Evolutionary conservation across 768 basidiomycete genomes (phyloP).

Genomic region (Pulveroboletus frians): DNA sequence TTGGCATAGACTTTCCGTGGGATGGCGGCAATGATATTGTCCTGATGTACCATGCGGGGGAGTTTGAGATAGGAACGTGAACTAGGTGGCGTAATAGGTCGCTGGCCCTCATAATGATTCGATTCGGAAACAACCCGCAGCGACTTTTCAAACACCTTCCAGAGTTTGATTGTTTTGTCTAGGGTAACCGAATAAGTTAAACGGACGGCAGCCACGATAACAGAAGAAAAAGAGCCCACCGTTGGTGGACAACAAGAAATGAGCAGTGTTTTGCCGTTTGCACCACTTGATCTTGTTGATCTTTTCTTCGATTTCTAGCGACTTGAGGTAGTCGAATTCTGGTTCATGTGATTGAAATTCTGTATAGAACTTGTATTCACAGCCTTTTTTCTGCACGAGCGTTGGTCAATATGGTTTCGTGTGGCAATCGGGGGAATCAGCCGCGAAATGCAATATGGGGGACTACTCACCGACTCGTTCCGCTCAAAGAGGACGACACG

Average conservation of each 20-base stretch:
- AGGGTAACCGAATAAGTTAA: constrained; percentile 5
- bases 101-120: constrained; percentile 82
- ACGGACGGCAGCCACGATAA: not conserved
- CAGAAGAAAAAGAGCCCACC: constrained; percentile 44
- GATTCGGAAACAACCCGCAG: constrained; percentile 95
- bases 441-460: constrained; percentile 6
- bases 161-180: constrained; percentile 99
- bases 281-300: constrained; percentile 99
- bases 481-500: constrained; percentile 98
- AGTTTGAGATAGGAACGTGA: constrained; percentile 63
- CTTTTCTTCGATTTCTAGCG: constrained; percentile 99
- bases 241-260: constrained; percentile 95
- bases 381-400: constrained; percentile 85
- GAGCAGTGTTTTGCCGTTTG: constrained; percentile 94
- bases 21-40: constrained; percentile 97
- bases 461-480: constrained; percentile 79
- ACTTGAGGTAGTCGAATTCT: constrained; percentile 99
- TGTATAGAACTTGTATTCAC: constrained; percentile 99
- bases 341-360: constrained; percentile 99
- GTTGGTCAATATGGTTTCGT: constrained; percentile 16
- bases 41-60: constrained; percentile 89
- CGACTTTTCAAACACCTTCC: constrained; percentile 99
- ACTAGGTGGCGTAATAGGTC: constrained; percentile 59
- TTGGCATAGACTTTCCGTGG: constrained; percentile 99
- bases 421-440: constrained; percentile 34